phyloP scores from a whole-genome alignment of 192 early-diverging fungal species.

The Entomortierella beljakovae region DNA sequence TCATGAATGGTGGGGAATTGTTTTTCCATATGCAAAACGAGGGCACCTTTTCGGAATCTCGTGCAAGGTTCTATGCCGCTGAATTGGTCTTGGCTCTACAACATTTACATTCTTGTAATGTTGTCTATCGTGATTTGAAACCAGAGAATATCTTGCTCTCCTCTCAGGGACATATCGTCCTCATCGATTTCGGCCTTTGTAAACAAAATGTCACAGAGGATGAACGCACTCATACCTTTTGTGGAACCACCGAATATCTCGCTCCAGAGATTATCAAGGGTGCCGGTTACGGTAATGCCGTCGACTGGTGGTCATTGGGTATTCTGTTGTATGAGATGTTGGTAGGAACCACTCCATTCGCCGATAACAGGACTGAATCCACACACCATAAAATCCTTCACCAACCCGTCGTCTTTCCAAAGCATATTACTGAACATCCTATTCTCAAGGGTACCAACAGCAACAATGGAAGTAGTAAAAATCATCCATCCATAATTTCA shows the following conservation, averaged over 20 bases:
- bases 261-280: conserved; percentile 88
- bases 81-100: conserved; percentile 77
- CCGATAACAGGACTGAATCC: conserved; percentile 68
- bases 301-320: conserved; percentile 89
- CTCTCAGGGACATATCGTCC: conserved; percentile 74
- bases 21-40: conserved; percentile 82
- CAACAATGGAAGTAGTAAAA: too few relatives aligned
- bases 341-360: conserved; percentile 80
- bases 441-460: background rate
- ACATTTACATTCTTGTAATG: conserved; percentile 73
- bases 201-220: conserved; percentile 68
- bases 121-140: conserved; percentile 81
- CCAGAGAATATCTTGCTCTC: conserved; percentile 78
- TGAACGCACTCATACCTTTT: conserved; percentile 82
- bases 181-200: conserved; percentile 85
- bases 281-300: conserved; percentile 74
- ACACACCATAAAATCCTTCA: conserved; percentile 80
- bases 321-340: conserved; percentile 82
- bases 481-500: too few relatives aligned
- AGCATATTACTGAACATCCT: conserved; percentile 29
- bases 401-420: conserved; percentile 62
- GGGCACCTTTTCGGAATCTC: conserved; percentile 68
- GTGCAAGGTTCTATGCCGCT: conserved; percentile 75
- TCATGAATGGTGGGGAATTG: conserved; percentile 84
- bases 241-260: conserved; percentile 90